phyloP scores from a whole-genome alignment of 2,329 filamentous ascomycete species.

The Penicillium griseofulvum region DNA sequence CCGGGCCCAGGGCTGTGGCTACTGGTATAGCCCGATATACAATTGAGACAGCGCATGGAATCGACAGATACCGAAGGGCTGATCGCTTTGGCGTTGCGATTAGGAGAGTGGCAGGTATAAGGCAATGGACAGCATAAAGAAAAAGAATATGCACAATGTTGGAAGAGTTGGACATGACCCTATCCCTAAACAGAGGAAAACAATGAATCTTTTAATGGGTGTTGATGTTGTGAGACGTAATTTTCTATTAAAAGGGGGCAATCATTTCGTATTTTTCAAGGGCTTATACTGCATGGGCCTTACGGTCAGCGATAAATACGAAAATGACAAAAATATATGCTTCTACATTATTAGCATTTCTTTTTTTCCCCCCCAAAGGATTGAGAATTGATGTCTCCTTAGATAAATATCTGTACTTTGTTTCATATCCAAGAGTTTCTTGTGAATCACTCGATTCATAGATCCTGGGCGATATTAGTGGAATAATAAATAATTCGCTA shows the following conservation, averaged over 20 bases:
- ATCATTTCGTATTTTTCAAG: background rate
- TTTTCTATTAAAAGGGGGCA: background rate
- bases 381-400: too few species aligned
- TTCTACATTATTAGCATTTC: background rate
- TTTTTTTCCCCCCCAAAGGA: too few species aligned
- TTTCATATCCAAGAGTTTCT: too few species aligned
- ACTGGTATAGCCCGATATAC: slow-evolving; percentile 2
- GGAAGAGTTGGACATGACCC: background rate
- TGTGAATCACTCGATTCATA: too few species aligned
- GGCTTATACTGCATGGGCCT: background rate
- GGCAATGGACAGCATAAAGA: slow-evolving; percentile 9
- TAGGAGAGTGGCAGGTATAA: slow-evolving; percentile 16
- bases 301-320: background rate
- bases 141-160: background rate
- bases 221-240: background rate
- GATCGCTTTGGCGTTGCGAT: slow-evolving; percentile 14
- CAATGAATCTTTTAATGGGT: too few species aligned
- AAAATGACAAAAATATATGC: background rate
- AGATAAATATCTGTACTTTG: too few species aligned
- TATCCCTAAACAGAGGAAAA: background rate
- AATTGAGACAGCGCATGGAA: slow-evolving; percentile 11
- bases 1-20: slow-evolving; percentile 7
- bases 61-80: slow-evolving; percentile 13
- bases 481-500: background rate
- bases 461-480: background rate